These are phyloP conservation scores for Monascus ruber DNA, from an alignment of 2,329 filamentous ascomycete species.

Conservation along the genomic window DNA sequence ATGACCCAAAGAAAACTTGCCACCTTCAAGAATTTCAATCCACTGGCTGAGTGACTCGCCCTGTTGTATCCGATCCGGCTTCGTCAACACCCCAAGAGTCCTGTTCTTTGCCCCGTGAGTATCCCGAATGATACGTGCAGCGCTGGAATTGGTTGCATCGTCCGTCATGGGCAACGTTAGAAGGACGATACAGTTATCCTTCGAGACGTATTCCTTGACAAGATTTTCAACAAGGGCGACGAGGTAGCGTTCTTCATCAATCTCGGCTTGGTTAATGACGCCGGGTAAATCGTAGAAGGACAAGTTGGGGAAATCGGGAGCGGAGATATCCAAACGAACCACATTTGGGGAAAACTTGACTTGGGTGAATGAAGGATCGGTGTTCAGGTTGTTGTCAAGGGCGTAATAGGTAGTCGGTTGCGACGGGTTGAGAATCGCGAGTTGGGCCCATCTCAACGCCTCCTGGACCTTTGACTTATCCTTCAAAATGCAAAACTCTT, in stretches of 20 bases:
- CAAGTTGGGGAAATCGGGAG: conserved; percentile 57
- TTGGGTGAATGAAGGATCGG: conserved; percentile 22
- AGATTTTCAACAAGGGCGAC: conserved; percentile 63
- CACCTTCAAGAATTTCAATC: conserved; percentile 50
- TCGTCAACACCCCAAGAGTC: conserved; percentile 69
- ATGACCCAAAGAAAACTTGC: conserved; percentile 54
- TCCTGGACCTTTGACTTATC: conserved; percentile 54
- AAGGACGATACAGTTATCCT: conserved; percentile 62
- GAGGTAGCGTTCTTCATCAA: conserved; percentile 54
- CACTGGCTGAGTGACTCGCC: conserved; percentile 47
- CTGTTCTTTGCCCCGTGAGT: conserved; percentile 43
- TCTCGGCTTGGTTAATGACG: conserved; percentile 59
- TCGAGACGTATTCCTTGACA: conserved; percentile 56
- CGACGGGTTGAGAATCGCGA: conserved; percentile 62
- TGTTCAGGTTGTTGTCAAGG: conserved; percentile 35
- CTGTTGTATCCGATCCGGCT: conserved; percentile 59
- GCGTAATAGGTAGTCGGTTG: conserved; percentile 43
- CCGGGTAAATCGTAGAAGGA: conserved; percentile 82
- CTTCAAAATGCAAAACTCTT: conserved; percentile 52
- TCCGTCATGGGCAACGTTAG: conserved; percentile 67
- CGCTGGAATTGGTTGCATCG: conserved; percentile 65
- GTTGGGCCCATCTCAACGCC: conserved; percentile 61
- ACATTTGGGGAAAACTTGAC: conserved; percentile 75
- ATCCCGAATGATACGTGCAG: conserved; percentile 52
- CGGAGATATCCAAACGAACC: conserved; percentile 63